Percentiles rank a stretch among this genome's conserved stretches.
phyloP scores from a whole-genome alignment of 805 yeast species.

The Candida namnaoensis region DNA sequence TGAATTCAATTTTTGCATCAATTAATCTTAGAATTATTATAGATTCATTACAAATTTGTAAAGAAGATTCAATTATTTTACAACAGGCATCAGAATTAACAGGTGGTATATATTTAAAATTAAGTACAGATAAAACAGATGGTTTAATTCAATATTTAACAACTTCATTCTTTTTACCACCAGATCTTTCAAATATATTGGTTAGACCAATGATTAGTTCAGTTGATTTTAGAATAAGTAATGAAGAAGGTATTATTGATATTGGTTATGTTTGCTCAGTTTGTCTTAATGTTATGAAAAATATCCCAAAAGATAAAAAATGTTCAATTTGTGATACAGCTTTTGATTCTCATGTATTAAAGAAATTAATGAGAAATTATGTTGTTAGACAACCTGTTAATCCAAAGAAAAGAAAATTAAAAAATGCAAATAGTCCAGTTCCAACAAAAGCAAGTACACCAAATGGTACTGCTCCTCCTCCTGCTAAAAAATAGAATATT shows the following conservation, averaged over 20 bases:
- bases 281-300: constrained; percentile 61
- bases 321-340: constrained; percentile 86
- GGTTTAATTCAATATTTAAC: constrained; percentile 79
- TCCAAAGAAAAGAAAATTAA: constrained; percentile 25
- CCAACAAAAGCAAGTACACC: neutral
- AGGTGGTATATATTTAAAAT: constrained; percentile 70
- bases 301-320: constrained; percentile 50
- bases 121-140: constrained; percentile 47
- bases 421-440: constrained; percentile 2
- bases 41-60: constrained; percentile 75
- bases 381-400: constrained; percentile 32
- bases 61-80: constrained; percentile 65
- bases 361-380: constrained; percentile 52
- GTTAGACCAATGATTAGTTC: constrained; percentile 76
- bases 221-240: constrained; percentile 70
- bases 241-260: constrained; percentile 27
- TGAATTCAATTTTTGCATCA: constrained; percentile 95
- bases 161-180: constrained; percentile 82
- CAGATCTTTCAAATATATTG: constrained; percentile 55
- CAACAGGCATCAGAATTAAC: constrained; percentile 97
- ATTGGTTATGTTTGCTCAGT: constrained; percentile 94
- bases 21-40: constrained; percentile 86
- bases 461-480: too few relatives aligned
- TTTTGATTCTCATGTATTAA: constrained; percentile 59
- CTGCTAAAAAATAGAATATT: too few relatives aligned